Evolutionary conservation across 805 yeast genomes (phyloP), one percentile per base, ranked within the genome.

Genomic region (Saccharomycopsis lassenensis): DNA sequence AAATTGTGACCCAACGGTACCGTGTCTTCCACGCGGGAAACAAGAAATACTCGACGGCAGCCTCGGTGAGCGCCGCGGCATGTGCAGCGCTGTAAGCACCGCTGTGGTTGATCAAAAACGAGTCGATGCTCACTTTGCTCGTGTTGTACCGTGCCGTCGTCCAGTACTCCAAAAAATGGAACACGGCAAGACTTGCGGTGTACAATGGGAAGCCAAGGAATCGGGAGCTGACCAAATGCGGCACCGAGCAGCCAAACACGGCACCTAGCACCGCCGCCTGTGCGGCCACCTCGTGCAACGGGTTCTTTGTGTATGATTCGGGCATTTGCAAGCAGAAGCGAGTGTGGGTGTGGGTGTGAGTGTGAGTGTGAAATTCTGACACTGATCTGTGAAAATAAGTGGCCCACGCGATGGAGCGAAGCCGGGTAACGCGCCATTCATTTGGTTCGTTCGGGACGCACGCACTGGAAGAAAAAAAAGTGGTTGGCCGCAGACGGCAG

Each of bases 101-200:
- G 2, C 87, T 86, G 48, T 81, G 81, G 39, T 69, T 67, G 32
- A 81, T 54, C 33, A 81, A 59, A 48, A 74, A 82, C 0, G 87
- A 85, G 47, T 81, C 85, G 37, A 67, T 67, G 28, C 74, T 75
- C 1, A 78, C 79, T 49, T 77, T 74, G 3, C 62, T 54, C 3
- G 75, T 65, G 50, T 89, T 86, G 57, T 65, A 85, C 35, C 62
- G 58, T 0, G 94, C 86, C 0, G 98, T 91, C 26, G 75, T 69
- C 49, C 69, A 72, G 53, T 77, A 91, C 58, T 91, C 98, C 15
- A 83, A 52, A 47, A 82, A 70, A 54, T 91, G 97, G 58, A 89
- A 91, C 0, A 66, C 19, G 2, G 78, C 54, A 7, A 82, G 52
- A 1, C 69, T 53, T 7, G 65, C 53, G 7, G 79, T 40, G 52